phyloP scores from a whole-genome alignment of 2,329 filamentous ascomycete genomes.

The Colletotrichum musicola region DNA sequence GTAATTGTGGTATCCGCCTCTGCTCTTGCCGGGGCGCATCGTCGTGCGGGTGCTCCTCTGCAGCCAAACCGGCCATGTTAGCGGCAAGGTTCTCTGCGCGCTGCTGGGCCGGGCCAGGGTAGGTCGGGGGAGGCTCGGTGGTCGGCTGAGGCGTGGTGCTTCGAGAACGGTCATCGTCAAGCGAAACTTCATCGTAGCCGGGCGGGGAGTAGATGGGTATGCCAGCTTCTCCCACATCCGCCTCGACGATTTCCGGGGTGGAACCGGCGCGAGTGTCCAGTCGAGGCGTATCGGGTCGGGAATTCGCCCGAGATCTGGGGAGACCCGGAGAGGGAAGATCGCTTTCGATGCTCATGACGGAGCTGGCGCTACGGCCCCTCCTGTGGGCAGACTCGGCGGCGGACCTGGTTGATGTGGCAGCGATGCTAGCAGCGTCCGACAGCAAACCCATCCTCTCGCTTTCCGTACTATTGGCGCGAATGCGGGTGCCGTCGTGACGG shows the following conservation, averaged over 20 bases:
- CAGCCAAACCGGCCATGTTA: constrained; percentile 41
- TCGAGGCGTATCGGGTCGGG: constrained; percentile 57
- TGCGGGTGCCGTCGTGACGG: constrained; percentile 80
- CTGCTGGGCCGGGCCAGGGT: constrained; percentile 55
- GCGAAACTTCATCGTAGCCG: constrained; percentile 65
- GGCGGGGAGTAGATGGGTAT: constrained; percentile 62
- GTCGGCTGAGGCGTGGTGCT: constrained; percentile 54
- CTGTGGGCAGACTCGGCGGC: constrained; percentile 53
- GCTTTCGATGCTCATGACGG: constrained; percentile 66
- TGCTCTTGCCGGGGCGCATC: constrained; percentile 34
- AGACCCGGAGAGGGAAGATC: constrained; percentile 56
- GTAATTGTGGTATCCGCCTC: constrained; percentile 60
- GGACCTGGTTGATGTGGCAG: constrained; percentile 50
- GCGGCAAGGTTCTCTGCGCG: constrained; percentile 33
- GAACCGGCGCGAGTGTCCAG: constrained; percentile 59
- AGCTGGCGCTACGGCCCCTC: constrained; percentile 64
- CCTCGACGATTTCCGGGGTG: constrained; percentile 65
- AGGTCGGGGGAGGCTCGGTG: constrained; percentile 65
- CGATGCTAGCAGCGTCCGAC: constrained; percentile 77
- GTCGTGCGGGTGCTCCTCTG: constrained; percentile 43
- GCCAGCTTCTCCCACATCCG: constrained; percentile 59
- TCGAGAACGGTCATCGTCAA: constrained; percentile 55
- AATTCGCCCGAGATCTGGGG: constrained; percentile 55
- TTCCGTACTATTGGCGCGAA: constrained; percentile 80
- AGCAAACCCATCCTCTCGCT: constrained; percentile 79